phyloP scores from a whole-genome alignment of 768 basidiomycete genomes.

The Leccinellum rugosiceps region DNA sequence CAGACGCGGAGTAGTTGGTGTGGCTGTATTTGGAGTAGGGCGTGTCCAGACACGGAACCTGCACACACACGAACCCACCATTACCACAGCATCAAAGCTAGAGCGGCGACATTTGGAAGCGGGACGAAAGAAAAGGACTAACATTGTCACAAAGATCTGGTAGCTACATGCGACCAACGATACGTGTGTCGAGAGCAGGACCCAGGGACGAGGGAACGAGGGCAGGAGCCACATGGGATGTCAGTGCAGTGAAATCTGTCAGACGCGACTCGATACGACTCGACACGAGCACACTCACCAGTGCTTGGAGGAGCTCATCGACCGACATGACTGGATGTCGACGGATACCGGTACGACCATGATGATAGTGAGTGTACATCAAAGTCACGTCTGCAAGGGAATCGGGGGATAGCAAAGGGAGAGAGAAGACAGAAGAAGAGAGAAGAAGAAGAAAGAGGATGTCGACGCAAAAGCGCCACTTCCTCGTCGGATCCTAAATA shows the following conservation, averaged over 20 bases:
- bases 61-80: not conserved
- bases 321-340: slow-evolving; percentile 11
- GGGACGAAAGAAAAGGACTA: not conserved
- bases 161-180: slow-evolving; percentile 3
- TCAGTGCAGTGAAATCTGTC: not conserved
- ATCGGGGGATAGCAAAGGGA: not conserved
- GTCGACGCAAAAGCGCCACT: not conserved
- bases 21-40: slow-evolving; percentile 13
- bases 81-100: not conserved
- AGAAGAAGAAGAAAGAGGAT: not conserved
- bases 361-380: slow-evolving; percentile 10
- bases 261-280: not conserved
- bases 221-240: not conserved
- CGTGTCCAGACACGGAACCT: slow-evolving; percentile 19
- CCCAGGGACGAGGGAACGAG: not conserved
- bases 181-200: not conserved
- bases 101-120: not conserved
- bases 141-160: slow-evolving; percentile 13
- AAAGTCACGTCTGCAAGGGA: not conserved
- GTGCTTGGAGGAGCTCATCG: slow-evolving; percentile 9
- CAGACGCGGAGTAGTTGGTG: slow-evolving; percentile 14
- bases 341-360: not conserved
- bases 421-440: not conserved
- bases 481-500: not conserved
- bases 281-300: slow-evolving; percentile 4